A percentile compares a stretch with the other conserved stretches of the same genome.
Conservation (phyloP, 441 rosid species). For the Corymbia citriodora region DNA sequence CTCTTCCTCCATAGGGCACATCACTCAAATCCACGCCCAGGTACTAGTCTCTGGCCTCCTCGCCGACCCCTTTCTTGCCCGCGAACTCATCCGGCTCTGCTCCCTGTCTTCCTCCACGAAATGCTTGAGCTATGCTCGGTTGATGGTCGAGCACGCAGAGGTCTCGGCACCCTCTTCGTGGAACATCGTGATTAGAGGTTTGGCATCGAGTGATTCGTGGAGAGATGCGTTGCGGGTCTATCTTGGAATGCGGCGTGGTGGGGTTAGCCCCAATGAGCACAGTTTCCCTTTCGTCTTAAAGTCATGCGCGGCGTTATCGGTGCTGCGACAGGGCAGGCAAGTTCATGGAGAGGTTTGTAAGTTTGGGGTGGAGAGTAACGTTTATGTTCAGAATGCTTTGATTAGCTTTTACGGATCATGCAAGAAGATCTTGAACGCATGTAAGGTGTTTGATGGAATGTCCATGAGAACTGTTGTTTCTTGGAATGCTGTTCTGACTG, state of each 20-base stretch:
- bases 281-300: constrained; percentile 66
- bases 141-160: constrained; percentile 29
- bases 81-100: constrained; percentile 43
- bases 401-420: constrained; percentile 58
- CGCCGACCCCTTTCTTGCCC: constrained; percentile 31
- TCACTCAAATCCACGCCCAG: constrained; percentile 57
- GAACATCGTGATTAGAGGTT: constrained; percentile 60
- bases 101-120: constrained; percentile 32
- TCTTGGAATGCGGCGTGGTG: constrained; percentile 50
- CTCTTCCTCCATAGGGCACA: constrained; percentile 43
- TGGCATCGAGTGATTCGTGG: constrained; percentile 47
- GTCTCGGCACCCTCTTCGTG: constrained; percentile 41
- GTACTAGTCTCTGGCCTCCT: constrained; percentile 43
- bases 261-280: constrained; percentile 45
- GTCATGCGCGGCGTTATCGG: constrained; percentile 41
- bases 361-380: constrained; percentile 54
- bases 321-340: constrained; percentile 55
- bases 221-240: constrained; percentile 43
- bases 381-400: constrained; percentile 56
- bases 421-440: constrained; percentile 38
- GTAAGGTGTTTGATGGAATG: constrained; percentile 68
- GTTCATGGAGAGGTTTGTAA: constrained; percentile 50
- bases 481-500: constrained; percentile 72
- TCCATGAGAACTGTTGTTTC: constrained; percentile 52
- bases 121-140: constrained; percentile 36